Evolutionary conservation across 2,329 filamentous ascomycete genomes (phyloP), one percentile per base, ranked within the genome.

Genomic region (Colletotrichum scovillei): DNA sequence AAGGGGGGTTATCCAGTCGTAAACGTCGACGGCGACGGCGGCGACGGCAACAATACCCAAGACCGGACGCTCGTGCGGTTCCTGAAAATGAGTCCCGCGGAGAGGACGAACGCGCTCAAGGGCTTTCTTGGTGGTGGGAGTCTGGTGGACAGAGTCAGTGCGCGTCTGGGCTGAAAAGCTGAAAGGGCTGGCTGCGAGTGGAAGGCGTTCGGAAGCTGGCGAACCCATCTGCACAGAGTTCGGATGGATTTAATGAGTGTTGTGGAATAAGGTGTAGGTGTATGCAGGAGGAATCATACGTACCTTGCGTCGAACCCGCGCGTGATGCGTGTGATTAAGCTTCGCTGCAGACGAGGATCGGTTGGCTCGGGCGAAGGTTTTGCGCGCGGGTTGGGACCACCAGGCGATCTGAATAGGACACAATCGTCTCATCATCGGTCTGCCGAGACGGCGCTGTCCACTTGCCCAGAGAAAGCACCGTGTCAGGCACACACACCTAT

Each of bases 21-120:
- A n/a, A n/a, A 49, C 3, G 42, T n/a, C 19, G 19, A 49, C 19
- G 3, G 42, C 19, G 42, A 49, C 42, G 8, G 19, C 42, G 19
- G 19, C 19, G 19, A 19, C 42, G 42, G 19, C 19, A 22, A 42
- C n/a, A 30, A 46, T 24, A 7, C 35, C 14, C 78, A 78, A 1
- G 72, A 74, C 3, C 30, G 68, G 1, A 83, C 82, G 1, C 74
- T 85, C 30, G 74, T 76, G 3, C 68, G 60, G 5, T 84, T 84
- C 38, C 63, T 84, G 1, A 63, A 46, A 22, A 82, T 83, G 82
- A 59, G 73, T 0, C 5, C 69, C 3, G 60, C 77, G 53, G 75
- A 81, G 32, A 79, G 79, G 30, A 24, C 77, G 2, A 64, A 69
- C 0, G 77, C 69, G 16, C 82, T 80, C 69, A 76, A 72, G 1